Conservation (phyloP, 2,329 filamentous ascomycete genomes). For the Diplodia intermedia region DNA sequence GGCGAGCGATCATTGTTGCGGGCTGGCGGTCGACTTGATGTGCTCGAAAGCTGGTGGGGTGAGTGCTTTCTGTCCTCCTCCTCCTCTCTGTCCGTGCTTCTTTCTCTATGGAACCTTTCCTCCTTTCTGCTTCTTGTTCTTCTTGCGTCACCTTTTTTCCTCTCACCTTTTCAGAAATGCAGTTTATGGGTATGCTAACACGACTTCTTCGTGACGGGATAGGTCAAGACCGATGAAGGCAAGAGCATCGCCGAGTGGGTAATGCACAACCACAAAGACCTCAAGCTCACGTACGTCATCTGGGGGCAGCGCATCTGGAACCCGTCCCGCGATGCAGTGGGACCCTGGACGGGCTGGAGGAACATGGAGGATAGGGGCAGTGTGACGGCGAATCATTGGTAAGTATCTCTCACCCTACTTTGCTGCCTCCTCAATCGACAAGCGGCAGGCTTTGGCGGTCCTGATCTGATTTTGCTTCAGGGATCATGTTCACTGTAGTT, state of each 20-base stretch:
- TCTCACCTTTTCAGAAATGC: not conserved
- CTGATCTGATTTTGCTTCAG: not conserved
- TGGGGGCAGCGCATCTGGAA: not conserved
- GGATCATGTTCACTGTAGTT: not conserved
- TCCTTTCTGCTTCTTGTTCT: not conserved
- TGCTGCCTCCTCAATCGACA: not conserved
- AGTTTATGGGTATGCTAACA: not conserved
- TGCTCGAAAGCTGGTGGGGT: not conserved
- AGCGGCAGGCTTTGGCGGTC: not conserved
- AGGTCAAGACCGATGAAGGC: not conserved
- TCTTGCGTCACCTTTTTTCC: not conserved
- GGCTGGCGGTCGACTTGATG: not conserved
- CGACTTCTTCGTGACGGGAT: not conserved
- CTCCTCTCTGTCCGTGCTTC: no score
- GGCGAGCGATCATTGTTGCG: not conserved
- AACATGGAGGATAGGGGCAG: not conserved
- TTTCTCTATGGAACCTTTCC: not conserved
- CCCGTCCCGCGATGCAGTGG: not conserved
- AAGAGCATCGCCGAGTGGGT: not conserved
- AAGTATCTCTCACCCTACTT: not conserved
- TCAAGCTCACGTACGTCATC: not conserved
- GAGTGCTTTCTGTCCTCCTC: not conserved
- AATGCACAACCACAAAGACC: not conserved
- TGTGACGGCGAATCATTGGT: slow-evolving; percentile 3
- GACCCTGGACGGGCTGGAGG: not conserved